Conservation (phyloP, 306 rosid species). For the Calophaca sinica region DNA sequence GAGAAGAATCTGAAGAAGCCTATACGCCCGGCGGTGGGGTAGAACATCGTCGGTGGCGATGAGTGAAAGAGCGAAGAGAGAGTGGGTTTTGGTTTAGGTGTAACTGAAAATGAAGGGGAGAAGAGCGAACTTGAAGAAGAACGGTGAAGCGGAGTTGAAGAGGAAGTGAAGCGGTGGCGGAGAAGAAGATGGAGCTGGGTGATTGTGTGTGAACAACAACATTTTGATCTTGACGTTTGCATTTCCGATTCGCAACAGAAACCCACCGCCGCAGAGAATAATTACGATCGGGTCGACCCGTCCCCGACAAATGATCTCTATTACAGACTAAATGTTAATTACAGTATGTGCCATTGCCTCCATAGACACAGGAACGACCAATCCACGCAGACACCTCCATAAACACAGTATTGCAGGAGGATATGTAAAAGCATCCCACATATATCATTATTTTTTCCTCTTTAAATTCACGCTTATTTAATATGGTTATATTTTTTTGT, state of each 20-base stretch:
- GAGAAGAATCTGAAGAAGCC: constrained; percentile 65
- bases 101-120: neutral
- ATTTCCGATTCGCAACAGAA: constrained; percentile 20
- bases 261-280: neutral
- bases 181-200: constrained; percentile 58
- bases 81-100: constrained; percentile 41
- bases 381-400: too few species aligned
- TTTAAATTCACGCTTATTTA: too few species aligned
- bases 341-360: neutral
- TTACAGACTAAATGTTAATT: neutral
- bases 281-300: constrained; percentile 12
- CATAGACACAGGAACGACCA: too few species aligned
- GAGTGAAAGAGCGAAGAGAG: constrained; percentile 35
- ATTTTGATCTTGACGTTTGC: constrained; percentile 52
- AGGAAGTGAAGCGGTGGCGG: constrained; percentile 42
- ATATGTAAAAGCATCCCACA: too few species aligned
- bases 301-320: too few species aligned
- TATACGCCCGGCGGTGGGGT: neutral
- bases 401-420: too few species aligned
- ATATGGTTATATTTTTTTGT: too few species aligned
- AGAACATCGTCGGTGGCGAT: constrained; percentile 7
- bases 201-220: constrained; percentile 37
- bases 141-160: constrained; percentile 40
- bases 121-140: constrained; percentile 31
- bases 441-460: too few species aligned